Percentiles rank a stretch among this genome's conserved stretches.
phyloP scores from a whole-genome alignment of 768 basidiomycete species.

The Leccinum rimulosum region DNA sequence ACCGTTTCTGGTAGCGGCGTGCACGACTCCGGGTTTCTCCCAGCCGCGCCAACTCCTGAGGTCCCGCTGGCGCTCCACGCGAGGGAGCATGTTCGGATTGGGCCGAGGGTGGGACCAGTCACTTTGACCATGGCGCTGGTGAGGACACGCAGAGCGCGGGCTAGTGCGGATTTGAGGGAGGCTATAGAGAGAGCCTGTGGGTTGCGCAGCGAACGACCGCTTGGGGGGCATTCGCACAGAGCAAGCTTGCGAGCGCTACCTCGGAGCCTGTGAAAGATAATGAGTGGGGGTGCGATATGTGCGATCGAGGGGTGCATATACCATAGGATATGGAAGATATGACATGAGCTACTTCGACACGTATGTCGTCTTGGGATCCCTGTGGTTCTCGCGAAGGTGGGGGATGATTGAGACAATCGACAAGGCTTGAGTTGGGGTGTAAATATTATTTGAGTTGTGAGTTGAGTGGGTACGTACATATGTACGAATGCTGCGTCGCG shows the following conservation, averaged over 20 bases:
- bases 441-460: not conserved
- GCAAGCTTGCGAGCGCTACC: slow-evolving; percentile 54
- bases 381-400: slow-evolving; percentile 32
- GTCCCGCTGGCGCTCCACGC: slow-evolving; percentile 51
- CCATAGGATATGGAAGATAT: slow-evolving; percentile 74
- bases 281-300: not conserved
- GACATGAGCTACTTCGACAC: slow-evolving; percentile 73
- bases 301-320: slow-evolving; percentile 15
- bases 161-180: slow-evolving; percentile 52
- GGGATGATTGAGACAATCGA: slow-evolving; percentile 54
- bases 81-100: slow-evolving; percentile 53
- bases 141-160: slow-evolving; percentile 61
- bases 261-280: slow-evolving; percentile 49
- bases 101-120: slow-evolving; percentile 69
- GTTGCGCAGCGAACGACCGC: slow-evolving; percentile 59
- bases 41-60: slow-evolving; percentile 64
- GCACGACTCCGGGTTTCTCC: slow-evolving; percentile 56
- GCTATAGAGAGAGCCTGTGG: slow-evolving; percentile 33
- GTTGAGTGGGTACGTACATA: slow-evolving; percentile 38
- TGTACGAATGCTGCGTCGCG: slow-evolving; percentile 55
- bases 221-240: slow-evolving; percentile 54
- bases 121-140: slow-evolving; percentile 61
- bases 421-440: slow-evolving; percentile 44
- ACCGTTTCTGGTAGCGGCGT: slow-evolving; percentile 43
- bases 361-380: slow-evolving; percentile 47